Conservation (phyloP, 2,329 filamentous ascomycete genomes). For the Metarhizium humberi region DNA sequence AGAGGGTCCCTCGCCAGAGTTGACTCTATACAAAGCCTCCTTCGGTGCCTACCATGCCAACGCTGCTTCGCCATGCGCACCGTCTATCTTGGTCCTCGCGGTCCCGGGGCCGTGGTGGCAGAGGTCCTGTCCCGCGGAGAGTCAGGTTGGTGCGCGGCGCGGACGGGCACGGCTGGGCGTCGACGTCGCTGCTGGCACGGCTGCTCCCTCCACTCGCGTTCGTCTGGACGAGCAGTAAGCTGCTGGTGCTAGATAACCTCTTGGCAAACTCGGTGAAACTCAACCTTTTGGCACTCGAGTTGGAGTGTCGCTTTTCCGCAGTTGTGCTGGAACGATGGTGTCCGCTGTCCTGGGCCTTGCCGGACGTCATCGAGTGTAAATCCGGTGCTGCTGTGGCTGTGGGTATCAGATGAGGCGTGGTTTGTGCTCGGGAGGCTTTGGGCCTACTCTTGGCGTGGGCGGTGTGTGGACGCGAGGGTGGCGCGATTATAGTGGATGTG, state of each 20-base stretch:
- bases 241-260: conserved; percentile 51
- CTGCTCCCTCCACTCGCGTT: conserved; percentile 41
- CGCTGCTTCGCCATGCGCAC: conserved; percentile 48
- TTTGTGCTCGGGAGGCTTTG: conserved; percentile 32
- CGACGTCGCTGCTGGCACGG: conserved; percentile 36
- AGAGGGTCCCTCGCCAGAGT: not conserved
- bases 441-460: conserved; percentile 41
- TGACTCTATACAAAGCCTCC: conserved; percentile 32
- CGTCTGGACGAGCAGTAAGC: conserved; percentile 48
- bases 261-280: conserved; percentile 55
- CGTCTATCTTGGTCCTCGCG: conserved; percentile 30
- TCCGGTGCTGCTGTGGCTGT: conserved; percentile 14
- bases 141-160: conserved; percentile 29
- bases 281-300: conserved; percentile 45
- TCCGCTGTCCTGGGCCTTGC: conserved; percentile 16
- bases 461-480: conserved; percentile 40
- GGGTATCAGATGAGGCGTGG: conserved; percentile 36
- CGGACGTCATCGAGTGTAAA: conserved; percentile 9
- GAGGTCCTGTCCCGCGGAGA: conserved; percentile 26
- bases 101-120: conserved; percentile 22
- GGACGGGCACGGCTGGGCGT: conserved; percentile 26
- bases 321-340: conserved; percentile 10
- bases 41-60: conserved; percentile 43
- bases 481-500: conserved; percentile 9
- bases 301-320: conserved; percentile 41